Evolutionary conservation across 2,329 filamentous ascomycete species (phyloP).

Genomic region (Septoria linicola): DNA sequence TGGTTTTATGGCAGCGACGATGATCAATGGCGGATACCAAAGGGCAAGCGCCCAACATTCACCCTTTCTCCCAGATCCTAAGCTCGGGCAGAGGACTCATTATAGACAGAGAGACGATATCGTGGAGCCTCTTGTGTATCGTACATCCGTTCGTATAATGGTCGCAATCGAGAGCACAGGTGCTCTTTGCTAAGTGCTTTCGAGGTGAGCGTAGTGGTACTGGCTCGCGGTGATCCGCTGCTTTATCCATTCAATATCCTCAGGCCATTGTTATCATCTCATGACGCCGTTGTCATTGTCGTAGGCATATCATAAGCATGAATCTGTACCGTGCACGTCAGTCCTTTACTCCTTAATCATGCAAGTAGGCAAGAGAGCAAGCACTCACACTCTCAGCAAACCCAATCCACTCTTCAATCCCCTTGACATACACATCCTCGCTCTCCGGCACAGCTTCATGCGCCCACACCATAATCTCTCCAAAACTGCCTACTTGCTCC

Average conservation of each 20-base stretch:
- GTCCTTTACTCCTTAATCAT: not conserved
- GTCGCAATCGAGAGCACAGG: too few relatives aligned
- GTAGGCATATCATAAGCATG: not conserved
- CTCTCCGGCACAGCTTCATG: slow-evolving; percentile 68
- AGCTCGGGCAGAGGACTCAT: too few relatives aligned
- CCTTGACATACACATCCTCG: slow-evolving; percentile 69
- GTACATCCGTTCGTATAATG: too few relatives aligned
- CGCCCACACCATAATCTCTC: slow-evolving; percentile 77
- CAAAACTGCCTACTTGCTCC: slow-evolving; percentile 66
- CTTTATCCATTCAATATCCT: not conserved
- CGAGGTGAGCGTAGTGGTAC: too few relatives aligned
- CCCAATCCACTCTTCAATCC: slow-evolving; percentile 76
- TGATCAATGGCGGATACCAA: too few relatives aligned
- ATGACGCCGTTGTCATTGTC: not conserved
- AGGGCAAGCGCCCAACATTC: too few relatives aligned
- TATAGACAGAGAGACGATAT: too few relatives aligned
- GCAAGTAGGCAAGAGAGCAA: not conserved
- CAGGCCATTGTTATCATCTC: not conserved
- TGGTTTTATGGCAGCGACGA: not conserved
- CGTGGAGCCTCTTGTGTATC: too few relatives aligned
- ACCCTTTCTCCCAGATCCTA: too few relatives aligned
- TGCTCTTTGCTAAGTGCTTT: too few relatives aligned
- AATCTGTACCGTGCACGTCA: not conserved
- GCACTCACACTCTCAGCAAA: slow-evolving; percentile 65
- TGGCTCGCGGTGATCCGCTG: not conserved